A percentile compares a stretch with the other conserved stretches of the same genome.
Conservation (phyloP, 2,329 filamentous ascomycete genomes). For the Nectriaceae sp. region DNA sequence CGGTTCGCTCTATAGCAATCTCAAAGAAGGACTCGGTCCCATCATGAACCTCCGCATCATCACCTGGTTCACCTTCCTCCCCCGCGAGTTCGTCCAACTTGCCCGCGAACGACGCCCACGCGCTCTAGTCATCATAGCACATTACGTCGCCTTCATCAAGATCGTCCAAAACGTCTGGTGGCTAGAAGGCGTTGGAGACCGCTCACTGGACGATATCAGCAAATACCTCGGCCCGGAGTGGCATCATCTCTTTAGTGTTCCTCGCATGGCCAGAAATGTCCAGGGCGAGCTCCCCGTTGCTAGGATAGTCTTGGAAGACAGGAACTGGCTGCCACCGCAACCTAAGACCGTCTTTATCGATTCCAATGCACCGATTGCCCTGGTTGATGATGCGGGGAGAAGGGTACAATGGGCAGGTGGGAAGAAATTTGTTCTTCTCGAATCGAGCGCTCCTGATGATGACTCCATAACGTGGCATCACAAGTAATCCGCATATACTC, state of each 20-base stretch:
- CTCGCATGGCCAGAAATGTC: conserved; percentile 38
- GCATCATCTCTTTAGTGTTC: conserved; percentile 43
- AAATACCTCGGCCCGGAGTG: conserved; percentile 42
- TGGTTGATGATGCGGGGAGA: conserved; percentile 25
- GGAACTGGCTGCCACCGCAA: conserved; percentile 38
- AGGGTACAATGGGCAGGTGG: conserved; percentile 23
- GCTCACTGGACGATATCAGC: conserved; percentile 47
- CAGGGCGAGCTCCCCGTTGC: conserved; percentile 38
- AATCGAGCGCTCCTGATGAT: background rate
- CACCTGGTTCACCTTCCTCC: conserved; percentile 55
- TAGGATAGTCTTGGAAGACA: conserved; percentile 46
- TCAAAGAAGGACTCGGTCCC: conserved; percentile 46
- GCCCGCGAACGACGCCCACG: conserved; percentile 44
- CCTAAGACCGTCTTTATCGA: conserved; percentile 17
- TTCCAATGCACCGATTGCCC: conserved; percentile 13
- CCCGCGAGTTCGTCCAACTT: conserved; percentile 45
- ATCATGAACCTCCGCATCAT: conserved; percentile 51
- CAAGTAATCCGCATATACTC: no score
- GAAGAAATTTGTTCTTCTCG: conserved; percentile 11
- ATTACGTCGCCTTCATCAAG: conserved; percentile 55
- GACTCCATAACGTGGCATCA: no score
- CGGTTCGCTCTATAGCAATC: conserved; percentile 52
- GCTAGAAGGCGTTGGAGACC: conserved; percentile 47
- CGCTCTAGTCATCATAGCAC: conserved; percentile 53
- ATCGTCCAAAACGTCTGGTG: conserved; percentile 49